A percentile compares a stretch with the other conserved stretches of the same genome.
Evolutionary conservation across 306 rosid species (phyloP).

Genomic region (Medicago ruthenica): DNA sequence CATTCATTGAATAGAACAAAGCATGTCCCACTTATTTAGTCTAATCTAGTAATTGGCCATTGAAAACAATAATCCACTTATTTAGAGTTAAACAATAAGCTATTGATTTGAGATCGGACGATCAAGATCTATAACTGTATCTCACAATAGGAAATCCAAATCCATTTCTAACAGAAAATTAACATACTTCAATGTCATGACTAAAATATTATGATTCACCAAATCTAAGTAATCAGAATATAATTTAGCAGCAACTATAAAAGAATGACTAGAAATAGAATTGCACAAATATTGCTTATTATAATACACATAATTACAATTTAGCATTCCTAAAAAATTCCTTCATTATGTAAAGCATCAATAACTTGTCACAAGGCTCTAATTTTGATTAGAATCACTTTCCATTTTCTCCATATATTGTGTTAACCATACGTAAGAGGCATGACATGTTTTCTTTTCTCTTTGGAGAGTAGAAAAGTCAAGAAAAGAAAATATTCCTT

Average conservation of each 20-base stretch:
- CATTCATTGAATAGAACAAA: background rate
- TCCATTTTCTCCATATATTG: slow-evolving; percentile 49
- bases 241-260: background rate
- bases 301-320: background rate
- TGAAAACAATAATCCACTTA: background rate
- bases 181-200: background rate
- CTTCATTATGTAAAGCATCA: slow-evolving; percentile 41
- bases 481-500: slow-evolving; percentile 65
- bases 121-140: too few relatives aligned
- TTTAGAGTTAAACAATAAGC: background rate
- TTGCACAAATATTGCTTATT: background rate
- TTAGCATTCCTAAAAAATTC: slow-evolving; percentile 30
- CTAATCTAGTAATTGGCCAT: background rate
- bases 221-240: background rate
- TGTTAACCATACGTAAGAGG: slow-evolving; percentile 47
- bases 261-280: slow-evolving; percentile 6
- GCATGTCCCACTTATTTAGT: background rate
- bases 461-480: slow-evolving; percentile 45
- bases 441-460: slow-evolving; percentile 46
- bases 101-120: too few relatives aligned
- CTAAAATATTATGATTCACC: slow-evolving; percentile 10
- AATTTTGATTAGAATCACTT: slow-evolving; percentile 36
- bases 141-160: too few relatives aligned
- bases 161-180: background rate
- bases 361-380: slow-evolving; percentile 37